These are phyloP conservation scores for Purpureocillium takamizusanense DNA, from an alignment of 2,329 filamentous ascomycete species.

Conservation along the genomic window DNA sequence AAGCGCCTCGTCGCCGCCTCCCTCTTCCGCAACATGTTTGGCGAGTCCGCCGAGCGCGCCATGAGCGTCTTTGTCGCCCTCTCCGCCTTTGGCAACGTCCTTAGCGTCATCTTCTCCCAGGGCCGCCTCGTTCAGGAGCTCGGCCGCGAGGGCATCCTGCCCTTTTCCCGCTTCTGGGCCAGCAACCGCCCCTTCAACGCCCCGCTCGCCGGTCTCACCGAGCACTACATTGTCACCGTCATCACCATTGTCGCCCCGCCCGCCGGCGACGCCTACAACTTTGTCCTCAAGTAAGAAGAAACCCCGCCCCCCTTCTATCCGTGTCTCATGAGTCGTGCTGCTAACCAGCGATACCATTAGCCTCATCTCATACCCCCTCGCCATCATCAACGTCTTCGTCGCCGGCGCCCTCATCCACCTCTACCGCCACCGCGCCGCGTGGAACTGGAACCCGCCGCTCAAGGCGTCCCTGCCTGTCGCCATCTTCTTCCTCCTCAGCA, in stretches of 20 bases:
- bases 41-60: slow-evolving; percentile 43
- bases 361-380: slow-evolving; percentile 56
- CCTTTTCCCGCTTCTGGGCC: slow-evolving; percentile 53
- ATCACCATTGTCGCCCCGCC: slow-evolving; percentile 60
- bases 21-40: slow-evolving; percentile 49
- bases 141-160: slow-evolving; percentile 56
- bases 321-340: background rate
- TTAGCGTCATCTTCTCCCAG: slow-evolving; percentile 61
- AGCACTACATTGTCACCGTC: slow-evolving; percentile 55
- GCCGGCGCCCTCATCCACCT: slow-evolving; percentile 43
- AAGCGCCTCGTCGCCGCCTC: slow-evolving; percentile 43
- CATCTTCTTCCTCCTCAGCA: slow-evolving; percentile 51
- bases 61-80: slow-evolving; percentile 58
- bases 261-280: slow-evolving; percentile 59
- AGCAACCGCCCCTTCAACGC: slow-evolving; percentile 56
- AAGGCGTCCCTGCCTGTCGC: slow-evolving; percentile 44
- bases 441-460: slow-evolving; percentile 46
- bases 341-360: slow-evolving; percentile 16
- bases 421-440: slow-evolving; percentile 36
- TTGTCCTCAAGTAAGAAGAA: slow-evolving; percentile 42
- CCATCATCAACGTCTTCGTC: slow-evolving; percentile 48
- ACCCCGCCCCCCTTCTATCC: background rate
- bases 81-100: slow-evolving; percentile 58
- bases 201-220: slow-evolving; percentile 50
- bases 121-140: slow-evolving; percentile 58